Conservation (phyloP, 1,139 yeast species). For the Yamadazyma membranifaciens region DNA sequence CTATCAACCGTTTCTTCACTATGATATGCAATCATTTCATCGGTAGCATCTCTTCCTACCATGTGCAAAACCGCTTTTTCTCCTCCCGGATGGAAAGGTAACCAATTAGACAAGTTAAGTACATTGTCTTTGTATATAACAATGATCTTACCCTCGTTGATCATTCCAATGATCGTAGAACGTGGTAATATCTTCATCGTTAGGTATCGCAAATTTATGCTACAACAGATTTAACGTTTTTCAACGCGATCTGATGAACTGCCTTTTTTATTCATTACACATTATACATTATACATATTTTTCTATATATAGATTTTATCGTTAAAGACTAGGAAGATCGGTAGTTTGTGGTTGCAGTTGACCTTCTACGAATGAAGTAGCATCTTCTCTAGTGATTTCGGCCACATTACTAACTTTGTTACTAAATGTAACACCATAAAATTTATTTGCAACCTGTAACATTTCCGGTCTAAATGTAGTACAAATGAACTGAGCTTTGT, state of each 20-base stretch:
- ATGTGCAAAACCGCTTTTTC: slow-evolving; percentile 79
- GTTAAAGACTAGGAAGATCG: not conserved
- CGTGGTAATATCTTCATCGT: slow-evolving; percentile 14
- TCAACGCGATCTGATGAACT: not conserved
- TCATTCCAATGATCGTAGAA: slow-evolving; percentile 39
- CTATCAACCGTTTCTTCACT: slow-evolving; percentile 50
- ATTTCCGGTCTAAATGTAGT: slow-evolving; percentile 95
- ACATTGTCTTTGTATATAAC: slow-evolving; percentile 65
- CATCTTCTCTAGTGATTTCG: slow-evolving; percentile 70
- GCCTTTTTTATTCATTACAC: not conserved
- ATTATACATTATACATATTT: not conserved
- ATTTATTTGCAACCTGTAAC: slow-evolving; percentile 82
- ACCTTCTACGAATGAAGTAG: slow-evolving; percentile 78
- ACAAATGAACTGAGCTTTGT: slow-evolving; percentile 83
- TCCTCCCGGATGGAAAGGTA: slow-evolving; percentile 82
- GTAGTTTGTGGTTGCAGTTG: slow-evolving; percentile 24
- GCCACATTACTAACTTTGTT: slow-evolving; percentile 80
- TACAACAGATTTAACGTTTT: not conserved
- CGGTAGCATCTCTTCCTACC: slow-evolving; percentile 89
- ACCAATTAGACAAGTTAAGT: slow-evolving; percentile 68
- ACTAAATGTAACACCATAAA: slow-evolving; percentile 82
- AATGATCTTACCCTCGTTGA: slow-evolving; percentile 66
- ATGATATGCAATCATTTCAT: slow-evolving; percentile 86
- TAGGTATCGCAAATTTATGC: not conserved
- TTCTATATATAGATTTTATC: not conserved